These are phyloP conservation scores for Heteromeles arbutifolia DNA, from an alignment of 306 rosid species.

Conservation along the genomic window DNA sequence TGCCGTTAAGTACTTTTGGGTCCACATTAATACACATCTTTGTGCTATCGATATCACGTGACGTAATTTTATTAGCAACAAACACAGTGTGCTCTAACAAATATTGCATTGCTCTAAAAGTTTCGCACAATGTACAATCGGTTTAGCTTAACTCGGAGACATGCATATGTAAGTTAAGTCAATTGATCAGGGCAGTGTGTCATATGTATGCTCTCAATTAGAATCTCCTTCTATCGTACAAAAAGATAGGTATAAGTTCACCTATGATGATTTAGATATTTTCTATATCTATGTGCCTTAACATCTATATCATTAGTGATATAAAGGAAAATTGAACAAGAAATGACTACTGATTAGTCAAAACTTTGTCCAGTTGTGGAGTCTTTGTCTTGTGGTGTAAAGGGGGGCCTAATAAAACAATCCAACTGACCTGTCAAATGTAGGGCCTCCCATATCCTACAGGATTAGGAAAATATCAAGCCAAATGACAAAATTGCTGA, in stretches of 20 bases:
- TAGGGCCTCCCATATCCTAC: background rate
- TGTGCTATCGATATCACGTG: background rate
- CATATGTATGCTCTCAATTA: too few relatives aligned
- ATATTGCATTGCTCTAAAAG: background rate
- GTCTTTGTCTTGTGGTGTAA: background rate
- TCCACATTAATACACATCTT: background rate
- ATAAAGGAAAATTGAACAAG: background rate
- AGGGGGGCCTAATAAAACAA: background rate
- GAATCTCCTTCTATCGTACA: too few relatives aligned
- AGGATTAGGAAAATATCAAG: background rate
- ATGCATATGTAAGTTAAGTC: too few relatives aligned
- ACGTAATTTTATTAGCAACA: background rate
- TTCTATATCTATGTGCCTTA: too few relatives aligned
- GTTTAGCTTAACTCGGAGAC: background rate
- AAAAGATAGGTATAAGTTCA: background rate
- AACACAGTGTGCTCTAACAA: too few relatives aligned
- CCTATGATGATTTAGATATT: background rate
- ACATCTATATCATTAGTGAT: background rate
- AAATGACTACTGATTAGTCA: background rate
- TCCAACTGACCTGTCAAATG: background rate
- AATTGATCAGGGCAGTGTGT: accelerated
- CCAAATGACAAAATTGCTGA: background rate
- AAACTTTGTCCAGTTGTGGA: background rate
- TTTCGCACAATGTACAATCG: background rate
- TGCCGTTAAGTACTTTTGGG: background rate